Conservation (phyloP, 805 yeast genomes). For the Scheffersomyces lignosus region DNA sequence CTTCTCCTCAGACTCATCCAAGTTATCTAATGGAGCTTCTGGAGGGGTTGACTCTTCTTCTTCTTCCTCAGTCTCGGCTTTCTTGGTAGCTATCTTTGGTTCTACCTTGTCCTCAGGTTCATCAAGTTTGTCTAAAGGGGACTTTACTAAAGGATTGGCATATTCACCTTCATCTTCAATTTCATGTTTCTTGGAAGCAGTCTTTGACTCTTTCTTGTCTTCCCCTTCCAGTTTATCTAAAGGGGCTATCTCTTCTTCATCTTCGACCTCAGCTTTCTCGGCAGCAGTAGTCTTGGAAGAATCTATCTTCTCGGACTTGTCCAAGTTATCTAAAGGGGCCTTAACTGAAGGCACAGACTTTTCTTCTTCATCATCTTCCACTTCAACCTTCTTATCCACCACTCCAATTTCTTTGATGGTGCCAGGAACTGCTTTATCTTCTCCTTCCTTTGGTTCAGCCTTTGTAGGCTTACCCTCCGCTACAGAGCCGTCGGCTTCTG, state of each 20-base stretch:
- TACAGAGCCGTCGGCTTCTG: neutral
- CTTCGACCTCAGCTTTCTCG: neutral
- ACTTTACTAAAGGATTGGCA: too few relatives aligned
- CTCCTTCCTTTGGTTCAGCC: conserved; percentile 10
- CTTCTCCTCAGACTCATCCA: too few relatives aligned
- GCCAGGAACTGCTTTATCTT: conserved; percentile 6
- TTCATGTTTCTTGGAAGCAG: too few relatives aligned
- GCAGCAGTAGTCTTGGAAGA: conserved; percentile 2
- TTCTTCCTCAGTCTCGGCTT: neutral
- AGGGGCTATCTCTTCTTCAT: conserved; percentile 1
- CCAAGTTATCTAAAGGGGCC: too few relatives aligned
- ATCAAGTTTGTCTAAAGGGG: too few relatives aligned
- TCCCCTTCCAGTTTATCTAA: conserved; percentile 1
- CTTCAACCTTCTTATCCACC: conserved; percentile 1
- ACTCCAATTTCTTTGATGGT: neutral
- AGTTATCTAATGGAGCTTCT: too few relatives aligned
- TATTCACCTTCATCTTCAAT: neutral
- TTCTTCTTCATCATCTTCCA: conserved; percentile 6
- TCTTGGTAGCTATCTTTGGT: neutral
- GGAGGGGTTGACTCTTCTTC: too few relatives aligned
- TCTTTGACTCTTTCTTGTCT: too few relatives aligned
- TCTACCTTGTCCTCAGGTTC: conserved; percentile 3
- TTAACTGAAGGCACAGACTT: too few relatives aligned
- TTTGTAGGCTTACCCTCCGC: conserved; percentile 28
- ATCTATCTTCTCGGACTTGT: conserved; percentile 1